Base-by-base conservation (phyloP, 2,329 filamentous ascomycete species). In the Colletotrichum incanum region DNA sequence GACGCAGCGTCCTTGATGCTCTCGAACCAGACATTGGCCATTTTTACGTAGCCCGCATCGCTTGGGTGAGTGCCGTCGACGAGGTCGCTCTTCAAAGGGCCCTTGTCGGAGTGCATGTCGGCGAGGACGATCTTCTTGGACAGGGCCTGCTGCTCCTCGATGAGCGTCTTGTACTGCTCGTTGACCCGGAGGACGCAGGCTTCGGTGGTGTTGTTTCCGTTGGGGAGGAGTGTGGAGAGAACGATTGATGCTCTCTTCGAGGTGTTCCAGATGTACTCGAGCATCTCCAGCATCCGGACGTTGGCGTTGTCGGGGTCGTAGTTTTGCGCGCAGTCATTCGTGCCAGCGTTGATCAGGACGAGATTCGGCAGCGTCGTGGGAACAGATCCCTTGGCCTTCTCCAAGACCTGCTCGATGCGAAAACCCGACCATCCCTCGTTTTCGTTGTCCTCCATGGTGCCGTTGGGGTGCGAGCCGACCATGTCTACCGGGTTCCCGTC, bases 381-480 rank as follows among this genome's bases (percentile, higher is more conserved):
- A 5, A 84, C 79, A 1, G 80, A 78, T 5, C 23, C 41, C 34
- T 73, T 72, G 31, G 82, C 83, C 69, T 82, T 83, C 37, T 37
- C 75, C 54, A 77, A 71, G 45, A 86, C 80, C 73, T 85, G 73
- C 37, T 80, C 81, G 76, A 87, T 82, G 58, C 82, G 81, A 54
- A 79, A 78, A 31, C 82, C 84, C 0, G 82, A 80, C 80, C 84
- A 85, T 43, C 84, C 85, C 74, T 87, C 86, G 73, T 84, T 80
- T 16, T 84, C 80, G 75, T 83, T 83, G 75, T 84, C 78, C 28
- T 26, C 45, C 84, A 86, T 86, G 68, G 73, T 77, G 49, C 84
- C 84, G 56, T 77, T 74, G 23, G 79, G 73, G 39, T 77, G 78
- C n/a, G 78, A 82, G 28, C 85, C 84, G 20, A 86, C 83, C 79